Base-by-base conservation (phyloP, 768 basidiomycete species). In the Lactifluus subvellereus region DNA sequence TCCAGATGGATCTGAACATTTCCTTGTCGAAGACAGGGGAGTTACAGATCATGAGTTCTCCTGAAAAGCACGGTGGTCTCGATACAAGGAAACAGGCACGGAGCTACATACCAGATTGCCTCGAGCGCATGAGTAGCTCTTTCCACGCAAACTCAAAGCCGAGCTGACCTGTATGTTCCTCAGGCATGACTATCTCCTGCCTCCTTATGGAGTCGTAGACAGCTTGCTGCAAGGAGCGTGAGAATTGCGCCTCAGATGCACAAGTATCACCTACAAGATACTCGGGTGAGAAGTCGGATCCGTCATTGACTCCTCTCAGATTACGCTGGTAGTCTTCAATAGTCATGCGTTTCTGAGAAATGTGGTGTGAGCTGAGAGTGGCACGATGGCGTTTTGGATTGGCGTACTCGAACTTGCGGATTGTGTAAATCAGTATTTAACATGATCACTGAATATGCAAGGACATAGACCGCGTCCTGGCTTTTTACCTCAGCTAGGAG, bases 71-170 rank as follows among this genome's bases (percentile, higher is more conserved):
- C 42, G 14, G 54, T 60, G 54, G 52, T 22, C 30, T 49, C 27
- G 55, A 37, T 5, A 11, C 32, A 27, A 18, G 20, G 13, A 11
- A 27, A 45, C 57, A 54, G 9, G 64, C n/a, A 42, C 53, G 16
- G 4, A 14, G 45, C 13, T 9, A 70, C 81, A 48, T 62, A 89
- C 94, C 92, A 64, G 92, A 84, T 71, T 85, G 86, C 60, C 86
- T 81, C 50, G 94, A 85, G 37, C 97, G 84, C 37, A 86, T 75
- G 42, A 98, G 80, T 10, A 99, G 78, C 68, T 98, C 94, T 72
- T 97, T 98, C 97, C 97, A 99, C 18, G 97, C 96, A 72, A 96
- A 97, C 69, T 98, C 97, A 72, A 99, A 99, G 9, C 97, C 97
- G 50, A 96, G 82, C 71, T 93, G 92, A 2, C 96, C 97, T 9